Evolutionary conservation across 139 green algal genomes (phyloP), one percentile per base, ranked within the genome.

Genomic region (Coelastrella sp.): DNA sequence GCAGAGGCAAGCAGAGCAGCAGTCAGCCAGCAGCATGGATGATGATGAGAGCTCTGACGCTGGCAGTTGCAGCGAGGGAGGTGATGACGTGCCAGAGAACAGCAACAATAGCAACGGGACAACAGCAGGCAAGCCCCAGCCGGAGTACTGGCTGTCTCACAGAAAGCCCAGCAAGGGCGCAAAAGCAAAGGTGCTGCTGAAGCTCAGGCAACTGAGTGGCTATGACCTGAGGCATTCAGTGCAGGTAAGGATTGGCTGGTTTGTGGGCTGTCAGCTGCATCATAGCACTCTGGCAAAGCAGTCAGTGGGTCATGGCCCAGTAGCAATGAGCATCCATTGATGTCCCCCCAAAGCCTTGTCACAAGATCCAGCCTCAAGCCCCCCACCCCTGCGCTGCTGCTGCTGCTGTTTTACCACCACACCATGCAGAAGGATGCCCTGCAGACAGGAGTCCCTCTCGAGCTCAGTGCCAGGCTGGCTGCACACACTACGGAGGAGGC

Each of bases 401-500:
- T 65, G 80, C 80, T 86, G 80, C n/a, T 16, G 14, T 73, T 11
- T 23, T 22, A 22, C 68, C 16, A 5, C 16, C 16, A 32, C 14
- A 16, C 47, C 78, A 17, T 84, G 78, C 78, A 84, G 78, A 84
- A 84, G 57, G 78, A 84, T 84, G 78, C 78, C 78, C 20, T 65
- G 54, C 78, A 84, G 20, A 11, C 23, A 14, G 57, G 57, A 11
- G 47, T 59, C 78, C 57, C 59, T 64, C 14, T 71, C 16, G 78
- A 68, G 57, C 14, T 84, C 10, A 68, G 78, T 71, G 78, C 78
- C 17, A 84, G 7, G 78, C 78, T 73, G 17, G 78, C 76, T 23
- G 54, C 22, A 57, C 79, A 85, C 54, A 57, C 79, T 56, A n/a
- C 54, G 14, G 79, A 85, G 5, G 80, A 85, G 59, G 80, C 78